phyloP scores from a whole-genome alignment of 768 basidiomycete genomes.

The Dioszegia hungarica region DNA sequence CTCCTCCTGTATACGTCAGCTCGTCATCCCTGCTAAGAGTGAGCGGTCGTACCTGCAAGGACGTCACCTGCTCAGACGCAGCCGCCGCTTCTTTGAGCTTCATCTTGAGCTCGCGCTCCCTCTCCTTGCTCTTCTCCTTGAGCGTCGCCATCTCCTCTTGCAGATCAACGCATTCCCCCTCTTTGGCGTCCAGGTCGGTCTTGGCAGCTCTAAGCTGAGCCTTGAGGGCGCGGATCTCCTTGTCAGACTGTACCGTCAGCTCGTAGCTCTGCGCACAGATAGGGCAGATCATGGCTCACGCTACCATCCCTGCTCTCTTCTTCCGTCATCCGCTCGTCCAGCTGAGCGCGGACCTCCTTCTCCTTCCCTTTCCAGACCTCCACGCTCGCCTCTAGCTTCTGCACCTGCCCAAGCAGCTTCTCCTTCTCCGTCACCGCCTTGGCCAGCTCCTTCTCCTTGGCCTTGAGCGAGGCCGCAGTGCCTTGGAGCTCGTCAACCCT shows the following conservation, averaged over 20 bases:
- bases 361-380: slow-evolving; percentile 23
- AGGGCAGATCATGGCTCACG: slow-evolving; percentile 10
- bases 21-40: too few relatives aligned
- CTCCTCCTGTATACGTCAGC: neutral
- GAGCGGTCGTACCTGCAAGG: slow-evolving; percentile 20
- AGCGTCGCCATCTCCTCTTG: slow-evolving; percentile 28
- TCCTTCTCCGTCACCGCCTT: slow-evolving; percentile 11
- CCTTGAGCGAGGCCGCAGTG: neutral
- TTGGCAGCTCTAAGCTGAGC: slow-evolving; percentile 17
- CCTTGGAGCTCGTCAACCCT: slow-evolving; percentile 1
- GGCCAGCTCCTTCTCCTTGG: slow-evolving; percentile 11
- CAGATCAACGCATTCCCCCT: slow-evolving; percentile 24
- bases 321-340: slow-evolving; percentile 20
- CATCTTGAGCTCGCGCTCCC: slow-evolving; percentile 29
- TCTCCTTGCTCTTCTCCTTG: slow-evolving; percentile 21
- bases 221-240: slow-evolving; percentile 29
- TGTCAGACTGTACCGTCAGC: slow-evolving; percentile 15
- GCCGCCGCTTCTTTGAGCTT: slow-evolving; percentile 25
- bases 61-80: slow-evolving; percentile 16
- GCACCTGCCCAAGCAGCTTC: slow-evolving; percentile 17
- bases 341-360: slow-evolving; percentile 22
- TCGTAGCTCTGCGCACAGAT: neutral
- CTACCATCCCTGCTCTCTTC: slow-evolving; percentile 25
- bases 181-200: slow-evolving; percentile 20
- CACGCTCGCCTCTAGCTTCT: slow-evolving; percentile 23